phyloP scores from a whole-genome alignment of 352 stramenopile genomes.

The Blastocystis hominis region DNA sequence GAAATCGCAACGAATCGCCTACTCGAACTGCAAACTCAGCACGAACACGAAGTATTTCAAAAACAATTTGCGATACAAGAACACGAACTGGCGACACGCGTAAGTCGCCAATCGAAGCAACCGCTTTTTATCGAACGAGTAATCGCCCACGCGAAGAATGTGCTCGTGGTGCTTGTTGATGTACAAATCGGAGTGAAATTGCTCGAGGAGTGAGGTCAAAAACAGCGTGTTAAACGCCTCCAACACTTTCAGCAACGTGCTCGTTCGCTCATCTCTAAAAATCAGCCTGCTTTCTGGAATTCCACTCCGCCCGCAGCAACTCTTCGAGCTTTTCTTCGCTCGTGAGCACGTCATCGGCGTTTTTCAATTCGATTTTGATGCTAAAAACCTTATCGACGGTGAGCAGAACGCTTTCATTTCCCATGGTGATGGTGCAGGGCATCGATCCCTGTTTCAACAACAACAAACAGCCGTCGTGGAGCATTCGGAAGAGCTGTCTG shows the following conservation, averaged over 20 bases:
- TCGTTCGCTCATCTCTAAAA: background rate
- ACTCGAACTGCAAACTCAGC: conserved; percentile 20
- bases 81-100: background rate
- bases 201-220: background rate
- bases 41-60: conserved; percentile 52
- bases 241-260: background rate
- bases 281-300: background rate
- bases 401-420: background rate
- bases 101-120: background rate
- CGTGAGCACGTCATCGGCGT: background rate
- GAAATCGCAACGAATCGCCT: background rate
- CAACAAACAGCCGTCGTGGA: background rate
- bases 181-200: background rate
- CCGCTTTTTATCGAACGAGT: background rate
- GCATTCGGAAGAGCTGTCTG: background rate
- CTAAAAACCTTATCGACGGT: background rate
- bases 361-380: background rate
- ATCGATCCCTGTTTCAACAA: background rate
- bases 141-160: background rate
- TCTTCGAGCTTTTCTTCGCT: background rate
- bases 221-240: background rate
- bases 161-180: background rate
- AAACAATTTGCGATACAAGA: conserved; percentile 3
- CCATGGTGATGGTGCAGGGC: background rate
- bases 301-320: background rate